Conservation (phyloP, 805 yeast species). For the Spathaspora hagerdaliae region DNA sequence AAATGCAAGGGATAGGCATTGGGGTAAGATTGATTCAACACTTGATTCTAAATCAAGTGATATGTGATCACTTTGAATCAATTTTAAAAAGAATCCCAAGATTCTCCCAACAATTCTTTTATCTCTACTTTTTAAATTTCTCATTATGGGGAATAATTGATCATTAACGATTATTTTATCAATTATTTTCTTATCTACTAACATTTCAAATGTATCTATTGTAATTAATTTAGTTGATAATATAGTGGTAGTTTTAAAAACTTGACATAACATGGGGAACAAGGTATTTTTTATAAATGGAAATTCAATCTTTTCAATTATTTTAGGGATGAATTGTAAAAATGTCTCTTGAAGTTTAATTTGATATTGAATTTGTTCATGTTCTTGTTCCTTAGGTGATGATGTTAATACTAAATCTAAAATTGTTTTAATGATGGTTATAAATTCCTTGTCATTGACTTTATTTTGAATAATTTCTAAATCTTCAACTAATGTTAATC, state of each 20-base stretch:
- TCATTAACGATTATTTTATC: constrained; percentile 73
- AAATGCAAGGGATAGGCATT: constrained; percentile 30
- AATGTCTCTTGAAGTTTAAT: constrained; percentile 49
- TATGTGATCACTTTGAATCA: constrained; percentile 41
- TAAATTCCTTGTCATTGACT: constrained; percentile 50
- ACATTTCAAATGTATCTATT: constrained; percentile 51
- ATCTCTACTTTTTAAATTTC: constrained; percentile 73
- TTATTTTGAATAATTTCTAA: constrained; percentile 44
- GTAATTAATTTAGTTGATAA: constrained; percentile 72
- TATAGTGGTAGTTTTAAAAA: constrained; percentile 82
- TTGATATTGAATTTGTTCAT: constrained; percentile 23
- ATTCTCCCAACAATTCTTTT: constrained; percentile 50
- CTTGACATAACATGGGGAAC: constrained; percentile 66
- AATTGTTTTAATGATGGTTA: constrained; percentile 43
- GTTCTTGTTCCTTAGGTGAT: constrained; percentile 15
- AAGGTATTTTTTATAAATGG: constrained; percentile 68
- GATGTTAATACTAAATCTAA: constrained; percentile 30
- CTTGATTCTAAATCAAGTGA: constrained; percentile 25
- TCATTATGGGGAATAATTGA: constrained; percentile 74
- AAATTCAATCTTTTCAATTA: constrained; percentile 53
- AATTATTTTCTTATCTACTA: constrained; percentile 57
- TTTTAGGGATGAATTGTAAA: constrained; percentile 37
- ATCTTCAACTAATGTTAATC: constrained; percentile 39
- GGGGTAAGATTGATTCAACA: constrained; percentile 26
- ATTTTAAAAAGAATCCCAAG: constrained; percentile 46